These are phyloP conservation scores for Zelonia costaricensis DNA, from an alignment of 208 protist genomes.

Conservation along the genomic window DNA sequence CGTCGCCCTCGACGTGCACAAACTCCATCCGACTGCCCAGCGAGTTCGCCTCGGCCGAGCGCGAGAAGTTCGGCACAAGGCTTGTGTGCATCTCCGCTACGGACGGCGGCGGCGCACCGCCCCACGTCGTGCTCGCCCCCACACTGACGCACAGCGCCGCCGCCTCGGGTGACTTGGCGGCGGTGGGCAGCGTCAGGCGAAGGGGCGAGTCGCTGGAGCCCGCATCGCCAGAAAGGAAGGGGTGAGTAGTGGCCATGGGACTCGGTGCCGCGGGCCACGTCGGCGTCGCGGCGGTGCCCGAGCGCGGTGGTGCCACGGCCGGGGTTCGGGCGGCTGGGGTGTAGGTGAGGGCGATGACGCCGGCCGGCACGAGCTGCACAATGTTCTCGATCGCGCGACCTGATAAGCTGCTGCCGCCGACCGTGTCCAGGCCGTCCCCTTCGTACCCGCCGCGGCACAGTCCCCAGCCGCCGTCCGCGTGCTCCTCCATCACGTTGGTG, in stretches of 20 bases:
- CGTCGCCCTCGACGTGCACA: conserved; percentile 69
- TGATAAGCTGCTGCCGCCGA: not conserved
- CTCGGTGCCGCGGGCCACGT: too few relatives aligned
- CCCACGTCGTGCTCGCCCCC: conserved; percentile 15
- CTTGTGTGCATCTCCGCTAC: conserved; percentile 38
- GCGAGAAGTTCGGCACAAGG: conserved; percentile 55
- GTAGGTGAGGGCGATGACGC: conserved; percentile 49
- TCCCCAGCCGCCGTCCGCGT: conserved; percentile 21
- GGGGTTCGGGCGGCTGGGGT: conserved; percentile 16
- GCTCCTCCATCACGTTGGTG: conserved; percentile 42
- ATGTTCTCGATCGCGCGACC: conserved; percentile 12
- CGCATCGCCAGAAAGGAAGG: too few relatives aligned
- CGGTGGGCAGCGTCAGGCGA: too few relatives aligned
- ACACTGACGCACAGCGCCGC: conserved; percentile 3
- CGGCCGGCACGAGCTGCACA: conserved; percentile 43
- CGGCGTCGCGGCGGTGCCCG: too few relatives aligned
- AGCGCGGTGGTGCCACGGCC: conserved; percentile 8
- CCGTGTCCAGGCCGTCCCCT: conserved; percentile 3
- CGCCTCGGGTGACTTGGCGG: conserved; percentile 1
- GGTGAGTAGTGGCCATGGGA: too few relatives aligned
- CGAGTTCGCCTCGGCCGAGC: conserved; percentile 33
- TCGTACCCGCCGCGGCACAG: conserved; percentile 21
- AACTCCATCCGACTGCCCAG: conserved; percentile 65
- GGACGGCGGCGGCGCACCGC: conserved; percentile 13
- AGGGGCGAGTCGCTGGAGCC: too few relatives aligned